Evolutionary conservation across 2,329 filamentous ascomycete species (phyloP).

Genomic region (Penicillium sp.): DNA sequence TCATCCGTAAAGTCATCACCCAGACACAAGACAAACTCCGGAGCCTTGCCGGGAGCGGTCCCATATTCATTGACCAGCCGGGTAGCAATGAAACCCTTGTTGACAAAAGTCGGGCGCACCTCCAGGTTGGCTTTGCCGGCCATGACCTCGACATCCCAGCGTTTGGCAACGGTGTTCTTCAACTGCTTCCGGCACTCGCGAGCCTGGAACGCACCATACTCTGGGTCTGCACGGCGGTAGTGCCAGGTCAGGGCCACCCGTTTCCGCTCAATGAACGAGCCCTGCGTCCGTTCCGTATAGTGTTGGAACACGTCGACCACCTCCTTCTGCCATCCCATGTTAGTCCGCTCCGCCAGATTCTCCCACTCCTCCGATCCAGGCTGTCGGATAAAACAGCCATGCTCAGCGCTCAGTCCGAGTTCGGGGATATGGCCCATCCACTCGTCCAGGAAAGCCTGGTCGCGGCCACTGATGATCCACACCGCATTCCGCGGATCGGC

Average conservation of each 20-base stretch:
- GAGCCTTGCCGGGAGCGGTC: conserved; percentile 54
- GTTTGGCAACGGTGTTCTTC: conserved; percentile 71
- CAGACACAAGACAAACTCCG: conserved; percentile 86
- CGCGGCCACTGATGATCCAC: conserved; percentile 98
- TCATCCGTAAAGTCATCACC: conserved; percentile 98
- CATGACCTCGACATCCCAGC: conserved; percentile 95
- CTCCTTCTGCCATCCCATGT: conserved; percentile 91
- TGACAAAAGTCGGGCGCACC: conserved; percentile 94
- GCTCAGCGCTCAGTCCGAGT: conserved; percentile 93
- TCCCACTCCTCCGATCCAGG: conserved; percentile 79
- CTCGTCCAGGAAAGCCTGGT: conserved; percentile 86
- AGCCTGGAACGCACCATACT: conserved; percentile 78
- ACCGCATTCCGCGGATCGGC: conserved; percentile 80
- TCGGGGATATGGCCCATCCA: conserved; percentile 89
- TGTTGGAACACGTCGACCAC: conserved; percentile 83
- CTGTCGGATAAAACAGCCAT: conserved; percentile 90
- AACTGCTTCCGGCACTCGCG: conserved; percentile 80
- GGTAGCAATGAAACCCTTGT: conserved; percentile 95
- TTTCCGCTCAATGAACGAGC: conserved; percentile 92
- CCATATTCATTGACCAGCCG: conserved; percentile 76
- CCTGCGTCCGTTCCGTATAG: conserved; percentile 83
- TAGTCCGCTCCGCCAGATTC: conserved; percentile 80
- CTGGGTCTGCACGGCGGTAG: conserved; percentile 86
- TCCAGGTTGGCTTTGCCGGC: conserved; percentile 94
- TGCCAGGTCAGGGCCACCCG: conserved; percentile 96